A percentile compares a stretch with the other conserved stretches of the same genome.
phyloP scores from a whole-genome alignment of 176 grass and related monocot species.

The Saccharum spontaneum region DNA sequence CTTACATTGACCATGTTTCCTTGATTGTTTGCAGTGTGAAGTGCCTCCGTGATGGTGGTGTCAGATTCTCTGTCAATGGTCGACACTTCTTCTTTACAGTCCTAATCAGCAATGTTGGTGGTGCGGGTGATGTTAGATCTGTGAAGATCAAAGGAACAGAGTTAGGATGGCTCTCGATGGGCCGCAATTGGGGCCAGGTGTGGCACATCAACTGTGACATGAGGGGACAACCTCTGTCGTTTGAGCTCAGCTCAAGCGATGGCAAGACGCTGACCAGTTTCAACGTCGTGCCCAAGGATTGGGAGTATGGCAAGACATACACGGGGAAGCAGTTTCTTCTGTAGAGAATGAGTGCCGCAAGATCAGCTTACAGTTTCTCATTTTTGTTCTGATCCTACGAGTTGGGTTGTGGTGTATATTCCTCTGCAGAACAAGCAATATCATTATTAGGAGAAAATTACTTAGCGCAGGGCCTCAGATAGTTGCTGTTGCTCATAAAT shows the following conservation, averaged over 20 bases:
- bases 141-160: slow-evolving; percentile 86
- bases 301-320: slow-evolving; percentile 81
- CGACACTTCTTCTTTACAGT: slow-evolving; percentile 72
- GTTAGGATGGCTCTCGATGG: slow-evolving; percentile 89
- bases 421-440: slow-evolving; percentile 29
- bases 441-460: slow-evolving; percentile 35
- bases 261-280: slow-evolving; percentile 69
- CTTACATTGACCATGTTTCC: slow-evolving; percentile 17
- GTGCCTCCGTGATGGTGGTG: slow-evolving; percentile 78
- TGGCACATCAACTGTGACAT: slow-evolving; percentile 94
- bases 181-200: slow-evolving; percentile 90
- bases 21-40: slow-evolving; percentile 64
- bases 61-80: slow-evolving; percentile 68
- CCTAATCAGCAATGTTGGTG: slow-evolving; percentile 91
- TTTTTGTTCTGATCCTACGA: slow-evolving; percentile 45
- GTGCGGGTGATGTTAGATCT: slow-evolving; percentile 71
- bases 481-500: slow-evolving; percentile 13
- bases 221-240: slow-evolving; percentile 74
- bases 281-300: slow-evolving; percentile 78
- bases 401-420: slow-evolving; percentile 49
- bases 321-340: slow-evolving; percentile 90
- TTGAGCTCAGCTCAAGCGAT: slow-evolving; percentile 82
- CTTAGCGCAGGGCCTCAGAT: slow-evolving; percentile 31
- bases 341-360: slow-evolving; percentile 40
- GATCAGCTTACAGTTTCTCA: slow-evolving; percentile 28